phyloP scores from a whole-genome alignment of 106 monocot genomes.

The Platanthera zijinensis region DNA sequence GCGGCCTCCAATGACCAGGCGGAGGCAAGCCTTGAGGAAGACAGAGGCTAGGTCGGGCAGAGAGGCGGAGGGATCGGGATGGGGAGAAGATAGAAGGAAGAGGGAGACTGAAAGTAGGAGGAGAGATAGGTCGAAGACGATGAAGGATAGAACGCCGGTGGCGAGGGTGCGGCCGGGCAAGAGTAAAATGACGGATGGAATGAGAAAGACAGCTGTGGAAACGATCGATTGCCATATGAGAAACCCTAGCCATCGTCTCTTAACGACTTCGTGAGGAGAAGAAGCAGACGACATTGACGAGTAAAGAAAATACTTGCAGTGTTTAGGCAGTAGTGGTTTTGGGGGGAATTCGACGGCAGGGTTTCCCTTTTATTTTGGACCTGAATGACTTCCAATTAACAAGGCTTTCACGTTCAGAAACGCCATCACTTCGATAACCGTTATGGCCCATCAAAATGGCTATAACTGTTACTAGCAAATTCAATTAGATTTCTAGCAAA shows the following conservation, averaged over 20 bases:
- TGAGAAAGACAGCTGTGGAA: conserved; percentile 33
- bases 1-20: conserved; percentile 28
- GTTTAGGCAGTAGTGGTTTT: not conserved
- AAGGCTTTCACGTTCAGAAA: no score
- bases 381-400: no score
- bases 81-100: conserved; percentile 25
- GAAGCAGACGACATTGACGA: conserved; percentile 7
- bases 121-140: conserved; percentile 20
- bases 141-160: conserved; percentile 17
- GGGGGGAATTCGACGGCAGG: not conserved
- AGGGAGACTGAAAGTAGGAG: conserved; percentile 28
- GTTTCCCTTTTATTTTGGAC: no score
- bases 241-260: conserved; percentile 67
- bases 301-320: not conserved
- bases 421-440: no score
- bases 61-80: conserved; percentile 27
- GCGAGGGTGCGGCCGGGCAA: conserved; percentile 3
- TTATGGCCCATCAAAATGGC: no score
- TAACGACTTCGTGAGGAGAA: conserved; percentile 30
- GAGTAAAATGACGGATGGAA: conserved; percentile 19
- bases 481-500: no score
- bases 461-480: no score
- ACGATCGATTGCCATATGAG: conserved; percentile 72
- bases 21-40: conserved; percentile 24
- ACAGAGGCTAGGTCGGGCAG: conserved; percentile 17